Evolutionary conservation across 306 rosid species (phyloP).

Genomic region (Calophaca sinica): DNA sequence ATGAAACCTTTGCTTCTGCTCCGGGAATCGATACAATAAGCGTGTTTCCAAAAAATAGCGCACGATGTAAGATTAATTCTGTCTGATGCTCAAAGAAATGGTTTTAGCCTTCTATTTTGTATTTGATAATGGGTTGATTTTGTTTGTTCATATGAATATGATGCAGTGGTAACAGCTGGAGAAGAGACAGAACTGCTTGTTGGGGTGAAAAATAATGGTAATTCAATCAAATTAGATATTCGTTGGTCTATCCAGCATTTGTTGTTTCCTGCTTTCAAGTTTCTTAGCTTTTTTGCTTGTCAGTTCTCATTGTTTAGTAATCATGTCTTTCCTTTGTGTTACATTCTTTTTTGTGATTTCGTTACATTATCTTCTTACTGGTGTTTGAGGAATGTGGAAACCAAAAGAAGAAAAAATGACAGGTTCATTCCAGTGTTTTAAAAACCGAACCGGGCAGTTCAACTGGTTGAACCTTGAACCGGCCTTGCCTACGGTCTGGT

Average conservation of each 20-base stretch:
- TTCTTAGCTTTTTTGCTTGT: slow-evolving; percentile 5
- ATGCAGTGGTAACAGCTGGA: slow-evolving; percentile 86
- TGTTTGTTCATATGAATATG: slow-evolving; percentile 41
- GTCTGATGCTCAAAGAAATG: not conserved
- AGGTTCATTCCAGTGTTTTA: not conserved
- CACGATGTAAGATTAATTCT: slow-evolving; percentile 58
- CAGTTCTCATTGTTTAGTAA: not conserved
- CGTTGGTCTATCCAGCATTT: not conserved
- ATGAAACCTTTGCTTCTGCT: slow-evolving; percentile 67
- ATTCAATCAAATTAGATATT: slow-evolving; percentile 35
- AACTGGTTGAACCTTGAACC: too few species aligned
- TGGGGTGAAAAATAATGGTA: slow-evolving; percentile 91
- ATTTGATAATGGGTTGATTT: slow-evolving; percentile 19
- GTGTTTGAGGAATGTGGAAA: slow-evolving; percentile 9
- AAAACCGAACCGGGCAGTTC: too few species aligned
- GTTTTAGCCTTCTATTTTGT: slow-evolving; percentile 8
- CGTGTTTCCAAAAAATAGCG: slow-evolving; percentile 80
- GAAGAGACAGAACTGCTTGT: slow-evolving; percentile 86
- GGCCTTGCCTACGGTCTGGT: too few species aligned
- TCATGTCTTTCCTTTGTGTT: slow-evolving; percentile 20
- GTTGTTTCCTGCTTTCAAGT: slow-evolving; percentile 22
- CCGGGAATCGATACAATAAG: slow-evolving; percentile 79
- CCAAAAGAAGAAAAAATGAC: slow-evolving; percentile 21
- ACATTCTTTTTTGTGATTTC: not conserved
- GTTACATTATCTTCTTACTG: slow-evolving; percentile 1